These are phyloP conservation scores for Sphenostylis stenocarpa DNA, from an alignment of 306 rosid genomes.

Conservation along the genomic window DNA sequence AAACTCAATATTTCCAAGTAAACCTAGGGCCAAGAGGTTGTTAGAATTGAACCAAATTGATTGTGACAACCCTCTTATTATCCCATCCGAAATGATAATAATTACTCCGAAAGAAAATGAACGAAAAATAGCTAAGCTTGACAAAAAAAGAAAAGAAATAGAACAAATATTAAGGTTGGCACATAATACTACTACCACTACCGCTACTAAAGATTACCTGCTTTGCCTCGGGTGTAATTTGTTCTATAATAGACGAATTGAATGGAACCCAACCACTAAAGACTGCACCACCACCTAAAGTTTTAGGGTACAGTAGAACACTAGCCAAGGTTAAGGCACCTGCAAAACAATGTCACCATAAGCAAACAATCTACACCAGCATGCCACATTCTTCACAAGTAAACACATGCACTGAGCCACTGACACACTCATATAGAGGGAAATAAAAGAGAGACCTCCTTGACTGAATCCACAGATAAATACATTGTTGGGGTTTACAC, in stretches of 20 bases:
- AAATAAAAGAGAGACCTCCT: constrained; percentile 62
- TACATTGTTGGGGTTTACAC: constrained; percentile 70
- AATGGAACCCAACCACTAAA: constrained; percentile 95
- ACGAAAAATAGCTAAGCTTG: background rate
- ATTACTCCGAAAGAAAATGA: background rate
- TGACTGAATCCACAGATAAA: constrained; percentile 94
- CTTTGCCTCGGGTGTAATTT: constrained; percentile 66
- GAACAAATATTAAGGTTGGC: background rate
- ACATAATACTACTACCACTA: background rate
- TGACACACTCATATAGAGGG: background rate
- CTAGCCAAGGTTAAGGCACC: constrained; percentile 91
- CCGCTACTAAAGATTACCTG: constrained; percentile 41
- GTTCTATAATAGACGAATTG: constrained; percentile 53
- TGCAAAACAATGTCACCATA: constrained; percentile 32
- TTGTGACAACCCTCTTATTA: background rate
- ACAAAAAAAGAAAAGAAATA: background rate
- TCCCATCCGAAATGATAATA: background rate
- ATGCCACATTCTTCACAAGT: background rate
- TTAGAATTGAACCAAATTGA: background rate
- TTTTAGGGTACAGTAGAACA: constrained; percentile 82
- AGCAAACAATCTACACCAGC: background rate
- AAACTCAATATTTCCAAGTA: constrained; percentile 13
- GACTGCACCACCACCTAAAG: constrained; percentile 87
- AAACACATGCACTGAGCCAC: background rate
- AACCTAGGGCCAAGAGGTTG: background rate